A percentile compares a stretch with the other conserved stretches of the same genome.
phyloP scores from a whole-genome alignment of 2,329 filamentous ascomycete genomes.

The Epicoccum sorghinum region DNA sequence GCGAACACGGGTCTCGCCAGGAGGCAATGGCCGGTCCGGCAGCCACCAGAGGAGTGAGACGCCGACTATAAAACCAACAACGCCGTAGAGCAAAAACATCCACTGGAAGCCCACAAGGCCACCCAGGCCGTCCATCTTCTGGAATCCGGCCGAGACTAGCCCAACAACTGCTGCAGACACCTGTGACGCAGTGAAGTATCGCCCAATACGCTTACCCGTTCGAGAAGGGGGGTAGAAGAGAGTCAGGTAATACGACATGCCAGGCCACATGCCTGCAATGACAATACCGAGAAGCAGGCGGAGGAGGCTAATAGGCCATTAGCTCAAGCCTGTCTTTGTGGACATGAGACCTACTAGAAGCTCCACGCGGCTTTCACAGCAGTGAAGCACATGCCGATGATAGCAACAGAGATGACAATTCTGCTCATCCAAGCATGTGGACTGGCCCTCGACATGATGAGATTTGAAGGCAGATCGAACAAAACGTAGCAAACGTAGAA shows the following conservation, averaged over 20 bases:
- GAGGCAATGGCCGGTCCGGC: conserved; percentile 78
- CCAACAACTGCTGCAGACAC: conserved; percentile 89
- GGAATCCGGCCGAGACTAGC: conserved; percentile 87
- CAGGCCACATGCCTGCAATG: conserved; percentile 93
- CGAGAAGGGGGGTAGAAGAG: conserved; percentile 88
- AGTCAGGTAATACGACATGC: conserved; percentile 91
- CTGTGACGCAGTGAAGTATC: conserved; percentile 88
- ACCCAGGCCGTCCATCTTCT: conserved; percentile 80
- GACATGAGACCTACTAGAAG: conserved; percentile 66
- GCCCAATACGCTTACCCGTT: conserved; percentile 85
- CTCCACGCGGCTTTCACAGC: conserved; percentile 84
- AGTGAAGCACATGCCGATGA: conserved; percentile 83
- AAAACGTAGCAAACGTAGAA: conserved; percentile 94
- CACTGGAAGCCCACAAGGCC: conserved; percentile 84
- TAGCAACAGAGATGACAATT: conserved; percentile 84
- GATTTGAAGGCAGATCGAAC: conserved; percentile 86
- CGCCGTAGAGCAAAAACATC: conserved; percentile 91
- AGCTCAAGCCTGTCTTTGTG: neutral
- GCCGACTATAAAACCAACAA: conserved; percentile 75
- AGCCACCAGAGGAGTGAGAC: conserved; percentile 85
- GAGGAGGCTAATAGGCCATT: conserved; percentile 61
- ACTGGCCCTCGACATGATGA: conserved; percentile 84
- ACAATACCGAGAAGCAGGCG: conserved; percentile 85
- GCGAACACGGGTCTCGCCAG: conserved; percentile 64
- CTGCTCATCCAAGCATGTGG: conserved; percentile 91